Evolutionary conservation across 345 rosid species (phyloP).

Genomic region (Citropsis articulata): DNA sequence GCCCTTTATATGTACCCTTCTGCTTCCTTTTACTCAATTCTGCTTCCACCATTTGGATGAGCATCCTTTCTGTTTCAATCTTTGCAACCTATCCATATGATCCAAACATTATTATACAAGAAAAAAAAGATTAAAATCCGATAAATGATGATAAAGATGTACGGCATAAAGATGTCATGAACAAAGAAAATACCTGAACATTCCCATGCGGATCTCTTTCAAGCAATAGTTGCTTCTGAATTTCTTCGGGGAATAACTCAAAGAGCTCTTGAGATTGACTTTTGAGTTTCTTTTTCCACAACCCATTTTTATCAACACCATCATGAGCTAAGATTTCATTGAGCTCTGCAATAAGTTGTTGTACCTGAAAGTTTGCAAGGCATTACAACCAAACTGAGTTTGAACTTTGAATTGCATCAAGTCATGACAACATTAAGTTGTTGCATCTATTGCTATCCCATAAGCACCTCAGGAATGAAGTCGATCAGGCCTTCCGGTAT

Average conservation of each 20-base stretch:
- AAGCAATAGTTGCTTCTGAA: conserved; percentile 43
- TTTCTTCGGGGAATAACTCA: conserved; percentile 36
- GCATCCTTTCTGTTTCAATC: conserved; percentile 46
- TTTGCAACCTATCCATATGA: conserved; percentile 32
- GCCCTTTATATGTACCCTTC: conserved; percentile 28
- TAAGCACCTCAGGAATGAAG: conserved; percentile 53
- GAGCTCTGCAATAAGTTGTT: conserved; percentile 45
- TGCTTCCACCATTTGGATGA: conserved; percentile 44
- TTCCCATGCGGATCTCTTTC: conserved; percentile 50
- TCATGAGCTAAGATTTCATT: conserved; percentile 48
- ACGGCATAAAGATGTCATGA: not conserved
- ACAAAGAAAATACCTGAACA: conserved; percentile 32
- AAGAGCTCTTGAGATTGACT: conserved; percentile 35
- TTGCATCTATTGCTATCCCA: not conserved
- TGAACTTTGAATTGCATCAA: not conserved
- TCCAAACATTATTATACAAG: not conserved
- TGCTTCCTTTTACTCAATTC: conserved; percentile 39
- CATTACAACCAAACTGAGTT: not conserved
- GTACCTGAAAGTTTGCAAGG: conserved; percentile 32
- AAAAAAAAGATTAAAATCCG: not conserved
- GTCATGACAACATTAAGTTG: not conserved
- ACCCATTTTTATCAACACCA: conserved; percentile 31
- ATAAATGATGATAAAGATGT: not conserved
- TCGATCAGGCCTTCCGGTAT: conserved; percentile 59
- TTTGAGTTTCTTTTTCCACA: conserved; percentile 39